These are phyloP conservation scores for Paraconiothyrium brasiliense DNA, from an alignment of 2,329 filamentous ascomycete genomes.

Conservation along the genomic window DNA sequence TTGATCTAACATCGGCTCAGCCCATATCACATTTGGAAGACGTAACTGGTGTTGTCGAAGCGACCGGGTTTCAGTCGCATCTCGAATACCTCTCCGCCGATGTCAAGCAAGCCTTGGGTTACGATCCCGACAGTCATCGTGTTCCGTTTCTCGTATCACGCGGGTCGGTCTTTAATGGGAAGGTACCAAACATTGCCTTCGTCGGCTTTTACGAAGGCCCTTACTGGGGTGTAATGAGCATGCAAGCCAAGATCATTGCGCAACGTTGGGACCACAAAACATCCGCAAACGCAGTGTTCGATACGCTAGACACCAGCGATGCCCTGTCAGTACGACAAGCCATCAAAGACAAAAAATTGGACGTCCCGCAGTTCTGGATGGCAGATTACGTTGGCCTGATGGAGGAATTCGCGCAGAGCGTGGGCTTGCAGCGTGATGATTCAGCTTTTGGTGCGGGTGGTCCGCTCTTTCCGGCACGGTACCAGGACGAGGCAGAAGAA, in stretches of 20 bases:
- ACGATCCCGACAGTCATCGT: conserved; percentile 66
- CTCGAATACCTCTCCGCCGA: conserved; percentile 70
- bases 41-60: conserved; percentile 70
- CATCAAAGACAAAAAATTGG: conserved; percentile 43
- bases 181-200: conserved; percentile 74
- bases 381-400: conserved; percentile 81
- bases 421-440: conserved; percentile 61
- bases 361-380: conserved; percentile 80
- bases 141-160: conserved; percentile 69
- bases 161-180: conserved; percentile 69
- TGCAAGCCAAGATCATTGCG: conserved; percentile 78
- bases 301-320: conserved; percentile 51
- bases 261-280: conserved; percentile 61
- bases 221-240: conserved; percentile 88
- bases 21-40: conserved; percentile 19
- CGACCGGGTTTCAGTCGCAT: conserved; percentile 76
- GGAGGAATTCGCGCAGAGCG: conserved; percentile 71
- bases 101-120: conserved; percentile 66
- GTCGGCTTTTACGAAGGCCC: conserved; percentile 86
- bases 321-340: conserved; percentile 55
- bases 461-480: conserved; percentile 50
- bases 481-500: conserved; percentile 39
- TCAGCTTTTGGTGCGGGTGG: conserved; percentile 60
- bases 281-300: conserved; percentile 50
- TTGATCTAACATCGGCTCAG: conserved; percentile 21